Conservation (phyloP, 1,284 basidiomycete genomes). For the Cryptococcus sp. region DNA sequence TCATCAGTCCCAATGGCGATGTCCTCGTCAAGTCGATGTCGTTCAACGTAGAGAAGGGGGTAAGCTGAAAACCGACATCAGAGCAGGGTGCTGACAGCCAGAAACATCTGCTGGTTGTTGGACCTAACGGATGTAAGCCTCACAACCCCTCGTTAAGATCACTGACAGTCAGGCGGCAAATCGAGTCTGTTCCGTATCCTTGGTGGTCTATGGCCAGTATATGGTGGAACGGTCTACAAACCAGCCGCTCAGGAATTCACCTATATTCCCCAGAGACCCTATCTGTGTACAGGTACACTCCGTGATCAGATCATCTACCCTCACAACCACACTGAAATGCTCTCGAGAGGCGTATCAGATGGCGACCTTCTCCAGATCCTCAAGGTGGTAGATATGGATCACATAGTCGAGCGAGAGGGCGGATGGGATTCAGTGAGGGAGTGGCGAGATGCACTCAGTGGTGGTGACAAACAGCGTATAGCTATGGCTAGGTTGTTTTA, state of each 20-base stretch:
- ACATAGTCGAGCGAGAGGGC: slow-evolving; percentile 89
- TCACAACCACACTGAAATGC: slow-evolving; percentile 63
- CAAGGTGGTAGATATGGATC: slow-evolving; percentile 75
- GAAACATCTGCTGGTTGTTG: slow-evolving; percentile 87
- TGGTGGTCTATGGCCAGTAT: slow-evolving; percentile 95
- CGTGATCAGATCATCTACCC: slow-evolving; percentile 84
- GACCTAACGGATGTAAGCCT: slow-evolving; percentile 70
- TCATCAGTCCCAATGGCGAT: slow-evolving; percentile 94
- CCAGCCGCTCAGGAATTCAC: slow-evolving; percentile 86
- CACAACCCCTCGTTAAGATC: too few species aligned
- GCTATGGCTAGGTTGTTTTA: slow-evolving; percentile 97
- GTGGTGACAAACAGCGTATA: slow-evolving; percentile 64
- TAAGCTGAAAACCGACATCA: slow-evolving; percentile 56
- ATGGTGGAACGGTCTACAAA: slow-evolving; percentile 90
- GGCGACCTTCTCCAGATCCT: slow-evolving; percentile 70
- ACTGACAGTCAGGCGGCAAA: slow-evolving; percentile 65
- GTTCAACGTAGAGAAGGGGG: slow-evolving; percentile 85
- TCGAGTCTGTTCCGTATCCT: slow-evolving; percentile 89
- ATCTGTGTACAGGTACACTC: slow-evolving; percentile 86
- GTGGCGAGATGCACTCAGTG: slow-evolving; percentile 89
- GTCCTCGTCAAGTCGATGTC: slow-evolving; percentile 77
- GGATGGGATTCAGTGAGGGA: slow-evolving; percentile 86
- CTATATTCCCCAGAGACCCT: slow-evolving; percentile 92
- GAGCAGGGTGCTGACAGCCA: slow-evolving; percentile 42
- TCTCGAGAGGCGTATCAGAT: slow-evolving; percentile 65